Conservation (phyloP, 768 basidiomycete species). For the Coprinopsis marcescibilis region DNA sequence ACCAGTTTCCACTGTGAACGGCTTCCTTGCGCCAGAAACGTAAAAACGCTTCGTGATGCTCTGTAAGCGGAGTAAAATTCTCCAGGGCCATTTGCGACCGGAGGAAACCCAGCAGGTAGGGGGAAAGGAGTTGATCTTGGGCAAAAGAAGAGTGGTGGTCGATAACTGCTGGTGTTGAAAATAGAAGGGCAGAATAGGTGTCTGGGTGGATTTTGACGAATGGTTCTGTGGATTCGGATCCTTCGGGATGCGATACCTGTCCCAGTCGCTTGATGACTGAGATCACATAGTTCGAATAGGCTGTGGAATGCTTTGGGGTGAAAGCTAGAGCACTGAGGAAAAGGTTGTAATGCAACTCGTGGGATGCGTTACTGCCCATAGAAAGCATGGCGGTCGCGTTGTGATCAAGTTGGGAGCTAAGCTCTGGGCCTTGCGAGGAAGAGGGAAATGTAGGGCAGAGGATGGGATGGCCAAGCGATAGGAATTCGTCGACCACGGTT, state of each 20-base stretch:
- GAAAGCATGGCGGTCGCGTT: conserved; percentile 9
- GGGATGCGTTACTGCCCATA: conserved; percentile 19
- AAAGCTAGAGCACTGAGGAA: conserved; percentile 45
- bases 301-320: conserved; percentile 23
- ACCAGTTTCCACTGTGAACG: conserved; percentile 19
- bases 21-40: not conserved
- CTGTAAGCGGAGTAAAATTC: conserved; percentile 28
- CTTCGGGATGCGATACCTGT: not conserved
- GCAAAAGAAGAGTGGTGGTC: not conserved
- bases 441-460: conserved; percentile 31
- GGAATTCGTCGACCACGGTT: conserved; percentile 5
- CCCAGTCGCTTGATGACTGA: not conserved
- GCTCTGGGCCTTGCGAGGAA: too few species aligned
- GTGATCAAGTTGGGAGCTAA: too few species aligned
- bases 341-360: conserved; percentile 41
- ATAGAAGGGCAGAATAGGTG: conserved; percentile 26
- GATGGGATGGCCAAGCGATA: conserved; percentile 29
- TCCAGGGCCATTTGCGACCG: conserved; percentile 36
- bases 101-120: conserved; percentile 44
- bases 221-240: not conserved
- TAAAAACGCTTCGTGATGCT: not conserved
- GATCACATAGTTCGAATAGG: not conserved
- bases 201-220: conserved; percentile 29
- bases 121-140: conserved; percentile 25
- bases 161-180: conserved; percentile 36